Base-by-base conservation (phyloP, 2,329 filamentous ascomycete species). In the Monilinia polystroma region DNA sequence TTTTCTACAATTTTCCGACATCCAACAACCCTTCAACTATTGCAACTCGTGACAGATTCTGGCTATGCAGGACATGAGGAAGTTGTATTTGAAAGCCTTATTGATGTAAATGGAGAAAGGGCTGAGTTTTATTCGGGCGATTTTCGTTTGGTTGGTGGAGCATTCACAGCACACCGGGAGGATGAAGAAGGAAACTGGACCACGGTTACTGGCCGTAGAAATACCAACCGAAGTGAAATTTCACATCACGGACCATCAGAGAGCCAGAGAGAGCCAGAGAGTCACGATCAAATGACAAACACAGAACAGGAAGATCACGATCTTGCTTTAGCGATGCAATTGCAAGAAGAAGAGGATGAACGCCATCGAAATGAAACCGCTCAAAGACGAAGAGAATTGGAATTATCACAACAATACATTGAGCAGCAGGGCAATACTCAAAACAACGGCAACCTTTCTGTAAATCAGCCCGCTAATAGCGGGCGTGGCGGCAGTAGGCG, bases 1-100 rank as follows among this genome's bases (percentile, higher is more conserved):
- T 99, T 99, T 75, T 93, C 92, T 53, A 98, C 94, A 0, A 78
- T 99, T 0, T 97, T 96, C 78, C 92, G 93, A 68, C 92, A 98
- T 73, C 92, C 94, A 0, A 81, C 88, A 55, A 92, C 89, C 0
- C 83, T 87, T 52, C 85, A 91, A 71, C 83, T 98, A 1, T 85
- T 94, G 70, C 92, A 91, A 0, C 81, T 99, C 3, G 93, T 99
- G 18, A 98, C 95, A 0, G 95, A 99, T 76, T 90, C 92, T 35
- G 95, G 95, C 0, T 99, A 96, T 75, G 88, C 90, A 14, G 85
- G 84, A 12, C 92, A 97, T 72, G 90, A 93, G 20, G 94, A 98
- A 76, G 88, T 99, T 16, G 92, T 99, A 0, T 99, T 95, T 95
- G 95, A 99, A 78, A 95, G 90, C 12, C 82, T 99, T 2, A 89